These are phyloP conservation scores for Candida wancherniae DNA, from an alignment of 805 yeast genomes.

Conservation along the genomic window DNA sequence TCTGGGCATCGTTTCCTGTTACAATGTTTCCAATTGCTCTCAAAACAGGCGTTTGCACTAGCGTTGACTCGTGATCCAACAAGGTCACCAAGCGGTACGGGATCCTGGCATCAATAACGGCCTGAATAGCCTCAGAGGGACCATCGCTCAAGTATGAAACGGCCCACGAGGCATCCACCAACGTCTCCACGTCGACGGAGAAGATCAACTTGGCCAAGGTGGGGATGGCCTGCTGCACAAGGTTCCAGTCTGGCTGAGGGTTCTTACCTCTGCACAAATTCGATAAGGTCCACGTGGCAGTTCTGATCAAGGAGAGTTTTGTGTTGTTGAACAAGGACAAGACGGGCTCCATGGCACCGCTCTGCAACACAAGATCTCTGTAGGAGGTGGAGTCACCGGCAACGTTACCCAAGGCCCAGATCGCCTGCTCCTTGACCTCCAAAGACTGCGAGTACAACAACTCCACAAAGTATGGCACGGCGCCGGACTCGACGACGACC, in stretches of 20 bases:
- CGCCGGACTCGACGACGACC: conserved; percentile 88
- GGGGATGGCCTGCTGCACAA: conserved; percentile 84
- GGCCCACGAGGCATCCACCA: conserved; percentile 99
- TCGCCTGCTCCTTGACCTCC: conserved; percentile 97
- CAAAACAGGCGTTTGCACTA: conserved; percentile 94
- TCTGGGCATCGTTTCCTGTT: conserved; percentile 93
- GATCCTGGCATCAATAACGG: conserved; percentile 92
- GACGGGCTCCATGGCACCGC: conserved; percentile 88
- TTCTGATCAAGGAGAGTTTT: conserved; percentile 85
- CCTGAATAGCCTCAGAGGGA: conserved; percentile 87
- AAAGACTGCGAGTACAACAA: conserved; percentile 73
- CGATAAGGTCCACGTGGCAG: conserved; percentile 97
- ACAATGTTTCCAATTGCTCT: conserved; percentile 98
- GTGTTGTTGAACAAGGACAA: conserved; percentile 72
- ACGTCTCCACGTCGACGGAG: conserved; percentile 86
- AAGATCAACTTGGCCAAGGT: conserved; percentile 86
- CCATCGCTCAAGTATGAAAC: conserved; percentile 94
- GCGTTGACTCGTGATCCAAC: conserved; percentile 73
- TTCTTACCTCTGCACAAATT: conserved; percentile 94
- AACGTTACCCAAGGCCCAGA: conserved; percentile 98
- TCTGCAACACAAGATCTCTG: conserved; percentile 82
- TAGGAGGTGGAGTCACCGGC: conserved; percentile 93
- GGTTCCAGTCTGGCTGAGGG: conserved; percentile 94
- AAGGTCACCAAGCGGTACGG: conserved; percentile 92
- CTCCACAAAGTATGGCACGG: conserved; percentile 86